Evolutionary conservation across 108 stramenopile species (phyloP), one percentile per base, ranked within the genome.

Genomic region (Cyclotella kingstonii): DNA sequence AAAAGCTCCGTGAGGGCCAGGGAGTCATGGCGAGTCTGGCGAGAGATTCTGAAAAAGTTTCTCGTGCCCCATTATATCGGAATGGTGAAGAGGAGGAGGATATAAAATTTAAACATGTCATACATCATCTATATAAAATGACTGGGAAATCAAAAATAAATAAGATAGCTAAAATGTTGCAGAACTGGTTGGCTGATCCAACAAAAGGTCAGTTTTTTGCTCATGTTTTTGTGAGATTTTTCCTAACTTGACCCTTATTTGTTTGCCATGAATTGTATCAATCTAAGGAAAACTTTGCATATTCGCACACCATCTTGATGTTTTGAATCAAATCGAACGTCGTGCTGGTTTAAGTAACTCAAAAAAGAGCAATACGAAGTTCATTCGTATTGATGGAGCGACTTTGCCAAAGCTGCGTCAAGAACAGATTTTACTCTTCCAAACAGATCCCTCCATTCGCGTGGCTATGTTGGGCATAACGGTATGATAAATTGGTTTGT

Each of bases 311-410:
- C 98, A 99, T 68, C 73, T 87, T 28, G 77, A 73, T 30, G 95
- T 99, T 0, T 74, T 99, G 23, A 89, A 97, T 71, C 89, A 70
- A 8, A 59, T 99, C 15, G 72, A 58, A 17, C 61, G 66, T 15
- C 63, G 61, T 19, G 84, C 71, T 23, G 78, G 63, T 7, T 70
- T 82, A 43, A 85, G 81, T 48, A 63, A 73, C 46, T 35, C 31
- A 2, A 30, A 11, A 5, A 58, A 39, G 2, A 82, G 84, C 50
- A 33, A 6, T 0, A 60, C 51, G 7, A 76, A 72, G 14, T 94
- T 66, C 65, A 96, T 98, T 29, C 92, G 95, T 27, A 98, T 98
- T 54, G 98, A 98, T 63, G 97, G 98, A 5, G 81, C 87, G 21
- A 93, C 93, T 5, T 60, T 64, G 43, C 89, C 96, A 12, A 84